phyloP scores from a whole-genome alignment of 108 stramenopile genomes.

The Fistulifera solaris region DNA sequence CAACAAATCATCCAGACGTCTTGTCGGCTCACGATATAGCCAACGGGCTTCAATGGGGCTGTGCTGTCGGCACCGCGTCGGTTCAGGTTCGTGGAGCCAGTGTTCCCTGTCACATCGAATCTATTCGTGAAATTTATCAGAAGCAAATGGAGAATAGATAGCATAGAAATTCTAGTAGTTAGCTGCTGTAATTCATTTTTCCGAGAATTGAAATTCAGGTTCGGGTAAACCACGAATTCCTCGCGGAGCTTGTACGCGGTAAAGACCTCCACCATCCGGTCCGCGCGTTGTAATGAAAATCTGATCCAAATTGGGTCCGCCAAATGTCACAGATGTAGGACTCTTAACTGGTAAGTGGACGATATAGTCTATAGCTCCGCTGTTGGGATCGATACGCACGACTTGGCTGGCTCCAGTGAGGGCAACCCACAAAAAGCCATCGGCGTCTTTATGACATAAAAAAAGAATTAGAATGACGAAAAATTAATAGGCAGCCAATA shows the following conservation, averaged over 20 bases:
- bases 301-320: conserved; percentile 44
- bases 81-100: conserved; percentile 61
- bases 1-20: conserved; percentile 1
- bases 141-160: too few species aligned
- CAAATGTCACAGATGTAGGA: conserved; percentile 57
- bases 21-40: conserved; percentile 29
- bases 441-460: conserved; percentile 18
- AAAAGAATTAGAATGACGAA: neutral
- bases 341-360: conserved; percentile 39
- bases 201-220: conserved; percentile 34
- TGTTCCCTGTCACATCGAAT: conserved; percentile 24
- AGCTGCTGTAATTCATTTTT: too few species aligned
- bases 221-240: conserved; percentile 57
- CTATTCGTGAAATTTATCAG: conserved; percentile 21
- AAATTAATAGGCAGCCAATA: neutral
- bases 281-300: conserved; percentile 61
- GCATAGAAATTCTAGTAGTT: too few species aligned
- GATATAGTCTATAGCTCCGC: conserved; percentile 30
- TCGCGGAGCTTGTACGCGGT: conserved; percentile 46
- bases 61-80: conserved; percentile 43
- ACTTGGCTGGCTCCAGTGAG: conserved; percentile 44
- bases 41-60: conserved; percentile 46
- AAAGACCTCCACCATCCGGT: conserved; percentile 62
- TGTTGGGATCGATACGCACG: conserved; percentile 36
- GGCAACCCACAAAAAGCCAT: conserved; percentile 56